Conservation (phyloP, 176 grass and related monocot genomes). For the Carex pumila region DNA sequence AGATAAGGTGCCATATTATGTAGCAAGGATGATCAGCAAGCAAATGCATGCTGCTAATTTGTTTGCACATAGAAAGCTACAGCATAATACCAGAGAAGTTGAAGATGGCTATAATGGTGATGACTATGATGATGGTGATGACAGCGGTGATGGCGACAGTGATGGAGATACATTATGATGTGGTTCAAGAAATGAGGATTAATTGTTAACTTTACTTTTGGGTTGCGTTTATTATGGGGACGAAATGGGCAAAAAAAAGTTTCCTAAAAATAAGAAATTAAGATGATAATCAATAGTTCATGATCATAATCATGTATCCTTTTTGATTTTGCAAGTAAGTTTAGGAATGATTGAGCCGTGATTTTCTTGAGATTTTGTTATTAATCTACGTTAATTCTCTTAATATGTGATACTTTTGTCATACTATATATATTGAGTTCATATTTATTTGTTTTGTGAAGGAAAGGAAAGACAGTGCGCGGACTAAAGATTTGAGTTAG, state of each 20-base stretch:
- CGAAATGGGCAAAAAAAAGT: background rate
- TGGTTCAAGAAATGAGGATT: background rate
- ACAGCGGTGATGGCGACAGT: background rate
- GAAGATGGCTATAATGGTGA: background rate
- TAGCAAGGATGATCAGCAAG: conserved; percentile 75
- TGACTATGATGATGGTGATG: background rate
- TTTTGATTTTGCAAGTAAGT: background rate
- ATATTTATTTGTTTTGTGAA: no score
- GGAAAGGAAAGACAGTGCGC: no score
- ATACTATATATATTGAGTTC: background rate
- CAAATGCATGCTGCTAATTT: conserved; percentile 45
- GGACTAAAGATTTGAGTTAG: no score
- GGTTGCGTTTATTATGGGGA: background rate
- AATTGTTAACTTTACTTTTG: background rate
- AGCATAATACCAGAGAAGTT: background rate
- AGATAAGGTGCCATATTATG: conserved; percentile 64
- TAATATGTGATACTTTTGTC: background rate
- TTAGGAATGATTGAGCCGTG: background rate
- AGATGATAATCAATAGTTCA: background rate
- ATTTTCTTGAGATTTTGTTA: background rate
- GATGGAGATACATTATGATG: background rate
- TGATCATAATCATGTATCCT: background rate
- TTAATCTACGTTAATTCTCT: background rate
- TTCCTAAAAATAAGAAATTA: background rate
- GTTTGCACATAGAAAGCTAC: background rate